Percentiles rank a stretch among this genome's conserved stretches.
Conservation (phyloP, 768 basidiomycete genomes). For the Candolleomyces aberdarensis region DNA sequence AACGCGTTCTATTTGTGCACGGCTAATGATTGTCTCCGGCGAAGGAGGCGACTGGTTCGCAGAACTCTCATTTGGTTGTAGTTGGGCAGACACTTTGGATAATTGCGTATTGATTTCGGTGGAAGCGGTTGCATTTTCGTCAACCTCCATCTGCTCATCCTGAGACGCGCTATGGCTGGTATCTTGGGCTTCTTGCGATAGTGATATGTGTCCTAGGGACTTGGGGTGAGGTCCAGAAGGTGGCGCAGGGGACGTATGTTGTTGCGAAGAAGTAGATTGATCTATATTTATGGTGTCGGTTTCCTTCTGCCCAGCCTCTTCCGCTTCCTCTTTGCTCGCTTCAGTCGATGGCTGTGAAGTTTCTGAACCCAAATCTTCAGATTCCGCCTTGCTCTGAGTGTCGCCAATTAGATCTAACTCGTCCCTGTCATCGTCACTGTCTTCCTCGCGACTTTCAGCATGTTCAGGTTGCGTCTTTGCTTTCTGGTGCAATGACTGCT, state of each 20-base stretch:
- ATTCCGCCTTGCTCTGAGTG: neutral
- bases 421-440: conserved; percentile 15
- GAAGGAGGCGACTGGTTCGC: neutral
- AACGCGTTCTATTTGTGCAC: neutral
- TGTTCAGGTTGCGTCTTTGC: neutral
- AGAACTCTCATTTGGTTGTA: neutral
- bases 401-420: conserved; percentile 38
- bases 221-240: too few species aligned
- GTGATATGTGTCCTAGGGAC: too few species aligned
- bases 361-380: neutral
- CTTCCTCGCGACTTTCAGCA: neutral
- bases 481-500: neutral
- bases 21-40: neutral
- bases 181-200: too few species aligned
- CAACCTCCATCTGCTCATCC: too few species aligned
- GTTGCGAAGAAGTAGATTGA: too few species aligned
- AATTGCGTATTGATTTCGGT: too few species aligned
- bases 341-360: neutral
- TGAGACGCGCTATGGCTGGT: too few species aligned
- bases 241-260: too few species aligned
- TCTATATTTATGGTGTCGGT: neutral
- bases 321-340: neutral
- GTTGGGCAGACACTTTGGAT: neutral
- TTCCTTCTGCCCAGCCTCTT: conserved; percentile 1
- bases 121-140: too few species aligned